A percentile compares a stretch with the other conserved stretches of the same genome.
These are phyloP conservation scores for Nemania sp. DNA, from an alignment of 2,329 filamentous ascomycete genomes.

Conservation along the genomic window DNA sequence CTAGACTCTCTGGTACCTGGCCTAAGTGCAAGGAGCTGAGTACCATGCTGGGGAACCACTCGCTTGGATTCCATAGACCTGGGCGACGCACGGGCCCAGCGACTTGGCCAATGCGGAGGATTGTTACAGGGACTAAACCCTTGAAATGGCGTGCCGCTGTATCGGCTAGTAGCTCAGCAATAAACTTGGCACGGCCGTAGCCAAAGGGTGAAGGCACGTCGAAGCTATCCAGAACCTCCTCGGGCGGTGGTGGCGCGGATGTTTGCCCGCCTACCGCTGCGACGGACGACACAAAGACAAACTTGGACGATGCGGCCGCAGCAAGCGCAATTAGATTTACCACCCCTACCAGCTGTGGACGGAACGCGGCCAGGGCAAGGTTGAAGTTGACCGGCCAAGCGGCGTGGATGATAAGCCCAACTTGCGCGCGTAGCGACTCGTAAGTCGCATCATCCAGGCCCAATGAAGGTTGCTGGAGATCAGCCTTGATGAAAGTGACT, in stretches of 20 bases:
- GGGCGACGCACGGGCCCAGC: not conserved
- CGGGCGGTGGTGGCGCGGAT: no score
- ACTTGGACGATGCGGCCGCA: constrained; percentile 7
- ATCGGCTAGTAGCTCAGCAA: not conserved
- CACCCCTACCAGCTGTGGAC: constrained; percentile 29
- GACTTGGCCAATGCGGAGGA: not conserved
- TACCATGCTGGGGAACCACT: not conserved
- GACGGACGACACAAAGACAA: constrained; percentile 33
- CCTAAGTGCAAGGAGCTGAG: not conserved
- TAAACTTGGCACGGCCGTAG: not conserved
- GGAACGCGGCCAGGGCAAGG: constrained; percentile 25
- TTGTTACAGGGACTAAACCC: not conserved
- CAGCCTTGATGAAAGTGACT: constrained; percentile 28
- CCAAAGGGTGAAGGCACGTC: no score
- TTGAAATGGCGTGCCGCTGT: not conserved
- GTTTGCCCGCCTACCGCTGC: constrained; percentile 11
- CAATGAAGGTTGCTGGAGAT: not conserved
- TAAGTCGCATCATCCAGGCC: not conserved
- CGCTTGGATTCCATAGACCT: not conserved
- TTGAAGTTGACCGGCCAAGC: constrained; percentile 37
- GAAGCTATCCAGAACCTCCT: no score
- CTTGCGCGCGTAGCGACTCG: not conserved
- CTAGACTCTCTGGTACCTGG: not conserved
- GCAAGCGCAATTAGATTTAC: constrained; percentile 29
- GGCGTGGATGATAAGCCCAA: constrained; percentile 28